Base-by-base conservation (phyloP, 768 basidiomycete species). In the Obba rivulosa region DNA sequence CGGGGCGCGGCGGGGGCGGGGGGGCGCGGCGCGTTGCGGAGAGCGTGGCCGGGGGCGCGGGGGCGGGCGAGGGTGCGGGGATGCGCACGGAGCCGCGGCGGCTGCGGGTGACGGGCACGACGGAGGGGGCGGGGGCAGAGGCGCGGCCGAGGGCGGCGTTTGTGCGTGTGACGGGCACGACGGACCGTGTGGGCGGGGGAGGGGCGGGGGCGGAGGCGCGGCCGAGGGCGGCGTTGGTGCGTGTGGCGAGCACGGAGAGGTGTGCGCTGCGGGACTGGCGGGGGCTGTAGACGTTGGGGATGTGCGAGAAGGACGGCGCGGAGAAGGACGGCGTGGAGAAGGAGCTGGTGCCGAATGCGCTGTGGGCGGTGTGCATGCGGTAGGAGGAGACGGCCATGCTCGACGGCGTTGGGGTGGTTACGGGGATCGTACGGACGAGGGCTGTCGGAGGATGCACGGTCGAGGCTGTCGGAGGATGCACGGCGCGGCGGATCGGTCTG, bases 351-450 rank as follows among this genome's bases (percentile, higher is more conserved):
- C 55, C 50, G 46, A 57, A 57, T 3, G 56, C 44, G 38, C 50
- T 45, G 50, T 57, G 50, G 31, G 53, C 49, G 50, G 56, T 42
- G 52, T 54, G 52, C 45, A 53, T 54, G 52, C 56, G 56, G 45
- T 57, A 52, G 17, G 56, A 53, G 40, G 52, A 45, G 45, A 51
- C 45, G 38, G 42, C 37, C 22, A 34, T 21, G 49, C 52, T 53
- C 53, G 22, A 34, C 36, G 31, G 25, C 14, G 16, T 8, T 22
- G 34, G 13, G 23, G 23, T 24, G 23, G 3, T 14, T 25, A 23
- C 41, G 41, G 16, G 23, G 41, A 17, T 10, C 16, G n/a, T 16
- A 21, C 8, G 36, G 37, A 34, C 17, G 46, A 14, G 38, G 22
- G 38, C 24, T 40, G 39, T n/a, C 21, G 3, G 46, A 46, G 21